Percentiles rank a stretch among this genome's conserved stretches.
phyloP scores from a whole-genome alignment of 2,329 filamentous ascomycete species.

The Dactylellina parvicollis region DNA sequence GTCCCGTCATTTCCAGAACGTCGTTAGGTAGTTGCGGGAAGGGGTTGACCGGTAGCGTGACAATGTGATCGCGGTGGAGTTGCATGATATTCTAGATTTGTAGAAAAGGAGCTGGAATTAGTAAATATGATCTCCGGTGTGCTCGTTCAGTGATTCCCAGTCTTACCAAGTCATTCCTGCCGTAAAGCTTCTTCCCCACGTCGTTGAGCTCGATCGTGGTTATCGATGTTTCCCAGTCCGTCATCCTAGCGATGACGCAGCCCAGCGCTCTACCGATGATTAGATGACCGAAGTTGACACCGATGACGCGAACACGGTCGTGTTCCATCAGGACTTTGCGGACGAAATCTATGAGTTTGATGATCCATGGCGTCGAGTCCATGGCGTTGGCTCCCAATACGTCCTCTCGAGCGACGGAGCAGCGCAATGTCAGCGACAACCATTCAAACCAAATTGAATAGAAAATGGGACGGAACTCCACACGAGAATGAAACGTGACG shows the following conservation, averaged over 20 bases:
- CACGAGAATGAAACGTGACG: conserved; percentile 6
- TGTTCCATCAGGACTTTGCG: conserved; percentile 69
- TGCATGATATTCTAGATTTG: conserved; percentile 74
- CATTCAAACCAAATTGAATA: neutral
- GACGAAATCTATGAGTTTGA: conserved; percentile 76
- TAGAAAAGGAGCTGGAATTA: too few relatives aligned
- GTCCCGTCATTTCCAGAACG: conserved; percentile 70
- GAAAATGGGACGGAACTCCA: conserved; percentile 1
- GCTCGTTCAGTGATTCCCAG: too few relatives aligned
- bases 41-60: conserved; percentile 57
- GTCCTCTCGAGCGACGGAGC: conserved; percentile 26
- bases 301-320: conserved; percentile 74
- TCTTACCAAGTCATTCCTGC: conserved; percentile 65
- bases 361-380: conserved; percentile 78
- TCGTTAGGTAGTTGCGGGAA: conserved; percentile 67
- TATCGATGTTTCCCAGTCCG: conserved; percentile 82
- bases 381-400: conserved; percentile 68
- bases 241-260: conserved; percentile 72
- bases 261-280: conserved; percentile 80
- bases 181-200: conserved; percentile 77
- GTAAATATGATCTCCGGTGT: too few relatives aligned
- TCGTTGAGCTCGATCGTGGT: conserved; percentile 73
- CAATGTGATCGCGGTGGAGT: conserved; percentile 85
- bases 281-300: conserved; percentile 88
- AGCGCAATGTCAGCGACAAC: conserved; percentile 18